Conservation (phyloP, 768 basidiomycete genomes). For the Rossbeevera mucosa region DNA sequence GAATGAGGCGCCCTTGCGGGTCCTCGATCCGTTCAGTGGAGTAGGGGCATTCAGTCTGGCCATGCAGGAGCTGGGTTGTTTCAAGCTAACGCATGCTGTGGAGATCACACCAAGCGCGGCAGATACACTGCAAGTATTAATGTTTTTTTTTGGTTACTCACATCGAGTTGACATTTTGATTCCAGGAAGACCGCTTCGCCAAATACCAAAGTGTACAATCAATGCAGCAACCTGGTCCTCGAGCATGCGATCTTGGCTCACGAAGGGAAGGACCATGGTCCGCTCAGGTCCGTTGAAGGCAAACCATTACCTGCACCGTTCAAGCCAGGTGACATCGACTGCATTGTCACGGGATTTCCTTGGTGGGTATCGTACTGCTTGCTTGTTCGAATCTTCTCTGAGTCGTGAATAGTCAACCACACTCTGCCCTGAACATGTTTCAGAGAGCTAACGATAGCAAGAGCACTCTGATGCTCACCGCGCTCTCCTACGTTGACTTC, state of each 20-base stretch:
- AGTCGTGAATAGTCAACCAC: constrained; percentile 56
- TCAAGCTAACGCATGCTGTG: constrained; percentile 59
- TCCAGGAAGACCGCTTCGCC: constrained; percentile 48
- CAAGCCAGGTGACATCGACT: constrained; percentile 50
- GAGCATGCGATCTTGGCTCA: constrained; percentile 51
- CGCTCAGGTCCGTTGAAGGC: constrained; percentile 37
- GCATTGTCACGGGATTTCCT: constrained; percentile 69
- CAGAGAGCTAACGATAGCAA: constrained; percentile 62
- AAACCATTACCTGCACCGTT: constrained; percentile 43
- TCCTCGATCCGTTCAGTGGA: constrained; percentile 43
- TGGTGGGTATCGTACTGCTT: constrained; percentile 46
- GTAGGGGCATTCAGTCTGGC: constrained; percentile 60
- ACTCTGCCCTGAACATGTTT: constrained; percentile 70
- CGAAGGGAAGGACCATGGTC: constrained; percentile 37
- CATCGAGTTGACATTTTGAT: constrained; percentile 1
- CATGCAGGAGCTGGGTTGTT: constrained; percentile 49
- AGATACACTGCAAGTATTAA: constrained; percentile 45
- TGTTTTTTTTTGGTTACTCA: background rate
- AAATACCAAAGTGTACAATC: constrained; percentile 55
- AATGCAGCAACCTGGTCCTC: constrained; percentile 64
- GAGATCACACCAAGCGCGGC: constrained; percentile 78
- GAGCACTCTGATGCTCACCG: constrained; percentile 63
- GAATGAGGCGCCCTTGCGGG: constrained; percentile 24
- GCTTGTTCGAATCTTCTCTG: background rate
- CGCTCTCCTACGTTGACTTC: constrained; percentile 42